A percentile compares a stretch with the other conserved stretches of the same genome.
These are phyloP conservation scores for Hemisphaericaspora subhashii DNA, from an alignment of 1,139 yeast genomes.

Conservation along the genomic window DNA sequence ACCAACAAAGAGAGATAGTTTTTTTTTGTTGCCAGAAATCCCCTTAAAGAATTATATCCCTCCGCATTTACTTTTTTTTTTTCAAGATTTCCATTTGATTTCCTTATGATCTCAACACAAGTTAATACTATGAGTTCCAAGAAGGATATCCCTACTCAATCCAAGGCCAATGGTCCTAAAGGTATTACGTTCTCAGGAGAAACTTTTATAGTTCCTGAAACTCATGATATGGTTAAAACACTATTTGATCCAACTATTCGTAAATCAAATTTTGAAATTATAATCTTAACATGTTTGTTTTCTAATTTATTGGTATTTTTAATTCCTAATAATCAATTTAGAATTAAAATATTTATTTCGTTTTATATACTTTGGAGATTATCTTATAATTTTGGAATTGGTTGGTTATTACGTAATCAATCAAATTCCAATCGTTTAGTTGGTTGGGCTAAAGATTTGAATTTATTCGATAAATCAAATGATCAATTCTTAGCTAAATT, in stretches of 20 bases:
- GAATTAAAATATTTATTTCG: conserved; percentile 49
- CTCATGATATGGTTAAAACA: conserved; percentile 85
- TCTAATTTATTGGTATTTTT: conserved; percentile 54
- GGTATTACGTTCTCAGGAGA: conserved; percentile 52
- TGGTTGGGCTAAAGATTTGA: conserved; percentile 47
- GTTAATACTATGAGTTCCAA: background rate
- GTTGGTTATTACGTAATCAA: conserved; percentile 66
- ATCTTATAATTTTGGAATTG: conserved; percentile 79
- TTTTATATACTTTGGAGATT: conserved; percentile 77
- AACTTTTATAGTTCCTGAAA: conserved; percentile 68
- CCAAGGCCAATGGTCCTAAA: conserved; percentile 24
- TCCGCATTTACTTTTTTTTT: too few relatives aligned
- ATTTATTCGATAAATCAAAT: conserved; percentile 45
- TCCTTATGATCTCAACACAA: conserved; percentile 3
- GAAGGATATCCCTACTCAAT: background rate
- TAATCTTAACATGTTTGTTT: conserved; percentile 54
- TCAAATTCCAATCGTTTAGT: conserved; percentile 61
- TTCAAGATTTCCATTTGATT: too few relatives aligned
- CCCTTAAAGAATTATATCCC: too few relatives aligned
- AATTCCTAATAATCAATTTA: conserved; percentile 25
- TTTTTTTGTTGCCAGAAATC: too few relatives aligned
- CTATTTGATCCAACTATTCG: conserved; percentile 74
- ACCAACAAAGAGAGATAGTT: too few relatives aligned
- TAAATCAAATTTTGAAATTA: conserved; percentile 65
- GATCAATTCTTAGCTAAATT: conserved; percentile 40